Evolutionary conservation across 352 stramenopile species (phyloP).

Genomic region (Phytopythium cucurbitacearum): DNA sequence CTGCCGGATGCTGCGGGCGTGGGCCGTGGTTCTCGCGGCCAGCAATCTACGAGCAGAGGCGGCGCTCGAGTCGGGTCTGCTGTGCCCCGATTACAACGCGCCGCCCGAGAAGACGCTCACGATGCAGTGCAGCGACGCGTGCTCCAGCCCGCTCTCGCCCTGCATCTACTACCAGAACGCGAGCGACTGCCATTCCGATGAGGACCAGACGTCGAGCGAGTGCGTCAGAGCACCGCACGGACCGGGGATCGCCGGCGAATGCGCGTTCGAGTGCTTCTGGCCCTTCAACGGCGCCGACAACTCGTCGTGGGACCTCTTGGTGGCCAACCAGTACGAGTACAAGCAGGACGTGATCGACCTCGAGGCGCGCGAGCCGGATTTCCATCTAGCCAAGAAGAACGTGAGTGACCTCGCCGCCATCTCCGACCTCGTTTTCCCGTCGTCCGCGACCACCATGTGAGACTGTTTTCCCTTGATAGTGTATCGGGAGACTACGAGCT

Average conservation of each 20-base stretch:
- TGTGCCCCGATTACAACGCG: neutral
- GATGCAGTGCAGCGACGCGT: conserved; percentile 22
- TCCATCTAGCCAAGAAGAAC: conserved; percentile 21
- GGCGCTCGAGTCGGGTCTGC: too few relatives aligned
- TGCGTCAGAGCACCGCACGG: conserved; percentile 2
- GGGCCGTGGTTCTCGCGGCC: too few relatives aligned
- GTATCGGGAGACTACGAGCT: neutral
- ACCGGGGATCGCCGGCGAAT: conserved; percentile 5
- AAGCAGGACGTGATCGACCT: conserved; percentile 19
- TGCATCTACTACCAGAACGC: conserved; percentile 16
- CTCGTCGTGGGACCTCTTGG: conserved; percentile 25
- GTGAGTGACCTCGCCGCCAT: conserved; percentile 14
- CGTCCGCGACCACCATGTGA: conserved; percentile 23
- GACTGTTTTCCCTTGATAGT: neutral
- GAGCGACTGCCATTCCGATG: conserved; percentile 7
- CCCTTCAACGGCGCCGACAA: conserved; percentile 20
- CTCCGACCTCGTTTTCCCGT: conserved; percentile 24
- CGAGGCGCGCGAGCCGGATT: conserved; percentile 10
- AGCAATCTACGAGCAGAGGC: too few relatives aligned
- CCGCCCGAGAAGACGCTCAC: conserved; percentile 11
- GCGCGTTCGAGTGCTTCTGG: conserved; percentile 33
- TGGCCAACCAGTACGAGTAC: conserved; percentile 25
- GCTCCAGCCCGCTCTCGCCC: conserved; percentile 9
- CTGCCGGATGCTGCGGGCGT: too few relatives aligned
- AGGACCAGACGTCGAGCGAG: conserved; percentile 5